phyloP scores from a whole-genome alignment of 2,329 filamentous ascomycete species.

The Cladosporium phlei region DNA sequence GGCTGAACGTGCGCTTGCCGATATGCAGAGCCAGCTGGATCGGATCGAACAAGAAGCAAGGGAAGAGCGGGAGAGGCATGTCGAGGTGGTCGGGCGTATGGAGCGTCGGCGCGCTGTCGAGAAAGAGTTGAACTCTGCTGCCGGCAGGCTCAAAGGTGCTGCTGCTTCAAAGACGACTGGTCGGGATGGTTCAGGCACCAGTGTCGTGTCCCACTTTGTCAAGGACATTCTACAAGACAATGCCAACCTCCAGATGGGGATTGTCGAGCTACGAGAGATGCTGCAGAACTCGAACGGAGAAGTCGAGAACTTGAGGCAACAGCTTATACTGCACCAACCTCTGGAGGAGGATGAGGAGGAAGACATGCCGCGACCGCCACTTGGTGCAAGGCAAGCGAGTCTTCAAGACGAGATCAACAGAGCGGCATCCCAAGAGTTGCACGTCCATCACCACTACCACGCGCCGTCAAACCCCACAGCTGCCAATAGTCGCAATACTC shows the following conservation, averaged over 20 bases:
- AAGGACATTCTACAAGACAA: constrained; percentile 95
- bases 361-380: constrained; percentile 25
- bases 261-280: constrained; percentile 86
- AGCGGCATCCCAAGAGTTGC: constrained; percentile 71
- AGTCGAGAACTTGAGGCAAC: constrained; percentile 78
- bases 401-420: constrained; percentile 62
- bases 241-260: constrained; percentile 84
- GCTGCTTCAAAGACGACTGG: constrained; percentile 63
- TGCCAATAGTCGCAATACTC: constrained; percentile 28
- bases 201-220: constrained; percentile 90
- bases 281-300: constrained; percentile 89
- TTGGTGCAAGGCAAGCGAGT: constrained; percentile 43
- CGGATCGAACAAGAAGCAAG: constrained; percentile 78
- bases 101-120: constrained; percentile 79
- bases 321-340: constrained; percentile 74
- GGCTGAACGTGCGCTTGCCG: constrained; percentile 71
- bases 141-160: constrained; percentile 73
- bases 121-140: constrained; percentile 72
- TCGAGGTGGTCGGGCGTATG: constrained; percentile 75
- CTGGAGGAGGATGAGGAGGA: constrained; percentile 40
- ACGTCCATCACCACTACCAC: constrained; percentile 94
- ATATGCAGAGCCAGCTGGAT: constrained; percentile 83
- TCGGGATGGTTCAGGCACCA: constrained; percentile 52
- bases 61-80: constrained; percentile 75
- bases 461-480: constrained; percentile 42